Conservation (phyloP, 306 rosid species). For the Fagus crenata region DNA sequence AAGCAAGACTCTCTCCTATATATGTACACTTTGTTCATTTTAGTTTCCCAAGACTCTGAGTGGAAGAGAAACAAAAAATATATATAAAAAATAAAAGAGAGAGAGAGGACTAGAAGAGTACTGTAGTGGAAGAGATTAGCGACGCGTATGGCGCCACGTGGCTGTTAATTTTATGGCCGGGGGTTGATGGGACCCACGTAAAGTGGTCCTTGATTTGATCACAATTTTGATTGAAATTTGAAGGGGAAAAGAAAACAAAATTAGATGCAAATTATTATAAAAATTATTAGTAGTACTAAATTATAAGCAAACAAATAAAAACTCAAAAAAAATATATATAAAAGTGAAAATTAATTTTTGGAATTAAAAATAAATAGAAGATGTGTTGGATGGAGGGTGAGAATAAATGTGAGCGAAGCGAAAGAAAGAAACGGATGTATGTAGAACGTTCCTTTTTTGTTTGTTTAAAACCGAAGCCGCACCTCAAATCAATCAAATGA, state of each 20-base stretch:
- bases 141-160: constrained; percentile 58
- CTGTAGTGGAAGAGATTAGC: constrained; percentile 11
- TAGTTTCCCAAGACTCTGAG: too few species aligned
- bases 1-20: not conserved
- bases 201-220: constrained; percentile 23
- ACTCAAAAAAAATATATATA: not conserved
- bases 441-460: constrained; percentile 18
- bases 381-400: not conserved
- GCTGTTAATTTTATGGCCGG: not conserved
- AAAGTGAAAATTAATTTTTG: too few species aligned
- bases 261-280: not conserved
- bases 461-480: constrained; percentile 73
- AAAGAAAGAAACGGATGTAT: too few species aligned
- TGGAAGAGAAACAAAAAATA: not conserved
- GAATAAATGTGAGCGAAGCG: not conserved
- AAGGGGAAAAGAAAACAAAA: not conserved
- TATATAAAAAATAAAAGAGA: not conserved
- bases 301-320: not conserved
- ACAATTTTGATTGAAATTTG: constrained; percentile 5
- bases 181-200: constrained; percentile 44
- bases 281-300: too few species aligned
- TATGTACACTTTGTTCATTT: not conserved
- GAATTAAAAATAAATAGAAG: too few species aligned
- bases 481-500: constrained; percentile 29
- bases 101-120: constrained; percentile 7